phyloP scores from a whole-genome alignment of 495 filamentous ascomycete species.

The Clavariopsis aquatica region DNA sequence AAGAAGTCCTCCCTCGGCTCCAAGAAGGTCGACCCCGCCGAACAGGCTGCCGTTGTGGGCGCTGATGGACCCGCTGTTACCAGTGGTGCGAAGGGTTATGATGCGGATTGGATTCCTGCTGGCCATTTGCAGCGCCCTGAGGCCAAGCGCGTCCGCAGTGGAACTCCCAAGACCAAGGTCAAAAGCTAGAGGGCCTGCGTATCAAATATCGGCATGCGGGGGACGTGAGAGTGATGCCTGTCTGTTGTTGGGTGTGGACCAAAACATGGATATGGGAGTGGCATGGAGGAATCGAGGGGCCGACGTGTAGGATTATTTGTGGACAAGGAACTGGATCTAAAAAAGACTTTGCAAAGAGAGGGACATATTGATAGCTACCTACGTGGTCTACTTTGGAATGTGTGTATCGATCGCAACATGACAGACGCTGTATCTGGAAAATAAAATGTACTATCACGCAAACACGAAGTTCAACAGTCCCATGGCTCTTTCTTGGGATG shows the following conservation, averaged over 20 bases:
- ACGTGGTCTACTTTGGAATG: background rate
- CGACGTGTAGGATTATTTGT: background rate
- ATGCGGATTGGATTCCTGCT: slow-evolving; percentile 94
- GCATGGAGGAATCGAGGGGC: background rate
- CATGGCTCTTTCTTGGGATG: background rate
- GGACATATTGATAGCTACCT: too few species aligned
- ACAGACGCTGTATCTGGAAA: background rate
- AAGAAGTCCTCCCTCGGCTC: slow-evolving; percentile 57
- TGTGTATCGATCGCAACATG: background rate
- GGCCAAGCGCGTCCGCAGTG: slow-evolving; percentile 66
- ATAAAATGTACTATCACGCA: slow-evolving; percentile 12
- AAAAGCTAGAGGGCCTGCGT: slow-evolving; percentile 3
- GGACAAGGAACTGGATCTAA: background rate
- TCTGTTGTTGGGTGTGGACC: background rate
- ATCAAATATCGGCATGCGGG: background rate
- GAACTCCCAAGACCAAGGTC: slow-evolving; percentile 58
- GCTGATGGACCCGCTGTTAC: slow-evolving; percentile 71
- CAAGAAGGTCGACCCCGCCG: slow-evolving; percentile 65
- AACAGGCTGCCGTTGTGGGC: slow-evolving; percentile 65
- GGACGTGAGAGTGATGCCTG: background rate
- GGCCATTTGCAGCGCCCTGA: slow-evolving; percentile 86
- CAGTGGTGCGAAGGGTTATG: slow-evolving; percentile 70
- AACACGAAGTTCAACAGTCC: slow-evolving; percentile 8
- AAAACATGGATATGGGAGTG: background rate
- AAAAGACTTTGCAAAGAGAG: too few species aligned